These are phyloP conservation scores for Sextonia rubra DNA, from an alignment of 164 flowering plant species.

Conservation along the genomic window DNA sequence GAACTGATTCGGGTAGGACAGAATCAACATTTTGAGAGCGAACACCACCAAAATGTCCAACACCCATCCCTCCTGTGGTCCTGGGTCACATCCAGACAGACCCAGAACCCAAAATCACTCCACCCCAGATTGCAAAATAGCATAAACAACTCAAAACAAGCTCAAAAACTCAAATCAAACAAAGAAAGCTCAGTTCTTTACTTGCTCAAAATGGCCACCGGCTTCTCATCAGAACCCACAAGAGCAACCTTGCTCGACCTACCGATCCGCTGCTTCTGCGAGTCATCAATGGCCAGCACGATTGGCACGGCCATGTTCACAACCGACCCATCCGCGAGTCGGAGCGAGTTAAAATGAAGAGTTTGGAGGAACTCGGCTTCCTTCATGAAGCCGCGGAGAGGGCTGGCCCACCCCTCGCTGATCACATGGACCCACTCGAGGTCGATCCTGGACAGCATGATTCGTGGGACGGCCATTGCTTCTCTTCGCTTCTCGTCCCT, in stretches of 20 bases:
- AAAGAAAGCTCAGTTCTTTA: constrained; percentile 25
- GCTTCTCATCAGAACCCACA: constrained; percentile 43
- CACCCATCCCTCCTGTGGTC: too few relatives aligned
- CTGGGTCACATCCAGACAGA: too few relatives aligned
- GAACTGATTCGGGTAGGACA: too few relatives aligned
- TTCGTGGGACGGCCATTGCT: constrained; percentile 44
- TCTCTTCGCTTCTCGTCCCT: constrained; percentile 43
- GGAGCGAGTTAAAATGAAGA: constrained; percentile 89
- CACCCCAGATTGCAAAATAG: too few relatives aligned
- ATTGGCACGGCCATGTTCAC: constrained; percentile 99
- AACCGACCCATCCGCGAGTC: constrained; percentile 67
- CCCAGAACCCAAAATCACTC: too few relatives aligned
- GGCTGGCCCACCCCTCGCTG: constrained; percentile 52
- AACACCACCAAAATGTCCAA: too few relatives aligned
- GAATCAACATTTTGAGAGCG: too few relatives aligned
- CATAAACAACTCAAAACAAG: not conserved
- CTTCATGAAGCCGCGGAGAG: constrained; percentile 72
- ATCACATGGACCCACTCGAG: constrained; percentile 84
- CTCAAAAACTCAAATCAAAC: not conserved
- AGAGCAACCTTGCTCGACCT: constrained; percentile 61
- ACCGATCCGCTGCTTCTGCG: constrained; percentile 59
- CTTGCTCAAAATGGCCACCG: constrained; percentile 70
- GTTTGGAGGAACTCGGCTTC: constrained; percentile 99
- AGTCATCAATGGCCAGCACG: constrained; percentile 80
- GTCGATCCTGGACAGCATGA: constrained; percentile 68